Base-by-base conservation (phyloP, 1,284 basidiomycete species). In the Filobasidium uniguttulatum region DNA sequence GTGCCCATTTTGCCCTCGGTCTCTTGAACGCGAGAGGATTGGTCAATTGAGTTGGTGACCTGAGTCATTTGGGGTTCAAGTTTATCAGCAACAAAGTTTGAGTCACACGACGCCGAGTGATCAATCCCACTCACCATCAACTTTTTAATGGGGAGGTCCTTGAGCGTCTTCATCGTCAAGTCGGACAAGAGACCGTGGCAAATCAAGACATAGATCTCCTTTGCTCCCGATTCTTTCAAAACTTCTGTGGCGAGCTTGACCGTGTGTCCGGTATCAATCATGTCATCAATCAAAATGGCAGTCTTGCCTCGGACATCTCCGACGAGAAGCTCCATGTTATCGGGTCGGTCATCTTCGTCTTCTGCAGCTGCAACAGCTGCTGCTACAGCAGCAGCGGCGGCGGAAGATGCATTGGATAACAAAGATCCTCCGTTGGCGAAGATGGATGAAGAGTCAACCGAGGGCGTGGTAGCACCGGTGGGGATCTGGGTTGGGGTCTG, bases 281-380 rank as follows among this genome's bases (percentile, higher is more conserved):
- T 97, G 66, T 98, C 93, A 67, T 98, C 93, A 26, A 98, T 83
- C 44, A 98, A 75, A 61, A 98, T 93, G 26, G 87, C 90, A 46
- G 85, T 76, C 84, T 86, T 50, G 70, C 84, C 89, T 60, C 76
- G 77, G 54, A 98, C 93, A 65, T 97, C 88, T n/a, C 93, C 93
- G 47, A 98, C 93, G 31, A 98, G 75, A 49, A 98, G 76, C 66
- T 98, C 90, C 87, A 97, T 93, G 58, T 70, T 71, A 47, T 75
- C 74, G 49, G 89, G 58, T 62, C 63, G 47, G 64, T 67, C 57
- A 15, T 60, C 60, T 33, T 70, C 71, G 48, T 69, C 69, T 22
- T 67, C 65, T 44, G 64, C 61, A 50, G 68, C 64, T 29, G 29
- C 35, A 3, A 36, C 29, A 23, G n/a, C 20, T 3, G 37, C 36